phyloP scores from a whole-genome alignment of 345 rosid species.

The Corchorus olitorius region DNA sequence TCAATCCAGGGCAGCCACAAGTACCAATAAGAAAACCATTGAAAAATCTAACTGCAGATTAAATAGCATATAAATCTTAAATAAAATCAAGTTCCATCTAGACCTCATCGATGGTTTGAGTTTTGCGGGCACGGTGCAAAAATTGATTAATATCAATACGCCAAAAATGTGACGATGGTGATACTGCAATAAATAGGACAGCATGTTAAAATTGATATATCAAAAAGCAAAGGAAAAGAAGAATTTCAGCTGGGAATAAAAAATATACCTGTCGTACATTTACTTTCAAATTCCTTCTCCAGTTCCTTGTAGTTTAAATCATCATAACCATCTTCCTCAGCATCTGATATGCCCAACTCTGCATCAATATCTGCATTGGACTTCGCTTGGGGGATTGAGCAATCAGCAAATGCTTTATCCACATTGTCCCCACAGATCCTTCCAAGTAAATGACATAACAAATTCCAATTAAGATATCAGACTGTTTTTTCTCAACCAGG shows the following conservation, averaged over 20 bases:
- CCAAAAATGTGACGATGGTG: conserved; percentile 60
- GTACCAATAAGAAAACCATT: too few relatives aligned
- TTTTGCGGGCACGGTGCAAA: conserved; percentile 83
- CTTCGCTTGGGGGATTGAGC: conserved; percentile 87
- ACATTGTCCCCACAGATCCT: conserved; percentile 87
- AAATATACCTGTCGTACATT: conserved; percentile 57
- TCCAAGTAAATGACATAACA: conserved; percentile 14
- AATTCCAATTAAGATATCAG: not conserved
- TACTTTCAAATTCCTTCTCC: conserved; percentile 54
- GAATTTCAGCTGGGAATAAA: too few relatives aligned
- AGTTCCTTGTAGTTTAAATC: conserved; percentile 47
- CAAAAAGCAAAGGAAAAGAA: not conserved
- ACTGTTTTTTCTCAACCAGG: not conserved
- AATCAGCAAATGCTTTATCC: conserved; percentile 70
- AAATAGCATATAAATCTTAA: not conserved
- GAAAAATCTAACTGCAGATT: not conserved
- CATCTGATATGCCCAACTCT: conserved; percentile 88
- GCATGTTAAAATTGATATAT: conserved; percentile 21
- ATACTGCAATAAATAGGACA: conserved; percentile 43
- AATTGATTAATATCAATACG: conserved; percentile 73
- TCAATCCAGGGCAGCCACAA: too few relatives aligned
- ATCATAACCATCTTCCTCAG: conserved; percentile 80
- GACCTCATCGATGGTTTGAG: conserved; percentile 97
- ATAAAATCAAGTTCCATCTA: conserved; percentile 24
- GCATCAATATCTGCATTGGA: conserved; percentile 88